Conservation (phyloP, 2,329 filamentous ascomycete species). For the Fusarium chlamydosporum region DNA sequence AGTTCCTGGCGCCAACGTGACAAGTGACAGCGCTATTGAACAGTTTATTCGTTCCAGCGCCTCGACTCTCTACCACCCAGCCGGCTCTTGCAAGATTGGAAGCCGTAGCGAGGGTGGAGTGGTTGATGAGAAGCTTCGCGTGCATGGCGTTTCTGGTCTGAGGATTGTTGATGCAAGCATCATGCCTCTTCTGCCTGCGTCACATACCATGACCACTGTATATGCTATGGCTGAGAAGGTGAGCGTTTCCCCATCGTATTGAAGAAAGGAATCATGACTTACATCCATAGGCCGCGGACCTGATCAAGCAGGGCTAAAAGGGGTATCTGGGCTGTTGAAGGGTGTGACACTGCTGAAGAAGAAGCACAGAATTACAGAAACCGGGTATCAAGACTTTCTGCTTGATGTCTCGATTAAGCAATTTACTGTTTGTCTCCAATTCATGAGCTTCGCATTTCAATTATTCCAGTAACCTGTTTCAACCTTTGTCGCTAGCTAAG, state of each 20-base stretch:
- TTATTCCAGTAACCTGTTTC: too few relatives aligned
- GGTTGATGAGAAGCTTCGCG: conserved; percentile 45
- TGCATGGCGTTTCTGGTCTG: conserved; percentile 44
- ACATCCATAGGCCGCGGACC: conserved; percentile 29
- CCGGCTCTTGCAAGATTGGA: conserved; percentile 55
- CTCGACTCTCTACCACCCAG: conserved; percentile 42
- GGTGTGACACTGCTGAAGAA: too few relatives aligned
- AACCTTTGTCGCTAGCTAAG: too few relatives aligned
- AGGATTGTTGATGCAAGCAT: conserved; percentile 57
- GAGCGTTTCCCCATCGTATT: accelerated
- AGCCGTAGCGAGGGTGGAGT: conserved; percentile 59
- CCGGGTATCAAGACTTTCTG: too few relatives aligned
- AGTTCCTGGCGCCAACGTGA: conserved; percentile 20
- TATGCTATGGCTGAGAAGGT: conserved; percentile 53
- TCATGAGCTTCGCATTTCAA: too few relatives aligned
- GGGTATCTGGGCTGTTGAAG: too few relatives aligned
- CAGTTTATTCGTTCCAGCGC: conserved; percentile 31
- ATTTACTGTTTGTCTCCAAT: too few relatives aligned
- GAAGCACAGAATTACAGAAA: too few relatives aligned
- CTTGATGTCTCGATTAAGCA: too few relatives aligned
- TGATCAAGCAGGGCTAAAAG: conserved; percentile 27
- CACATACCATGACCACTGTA: conserved; percentile 49
- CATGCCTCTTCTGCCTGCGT: conserved; percentile 47
- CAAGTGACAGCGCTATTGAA: conserved; percentile 36
- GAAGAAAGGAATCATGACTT: accelerated